These are phyloP conservation scores for Akanthomyces dipterigenus DNA, from an alignment of 2,329 filamentous ascomycete genomes.

Conservation along the genomic window DNA sequence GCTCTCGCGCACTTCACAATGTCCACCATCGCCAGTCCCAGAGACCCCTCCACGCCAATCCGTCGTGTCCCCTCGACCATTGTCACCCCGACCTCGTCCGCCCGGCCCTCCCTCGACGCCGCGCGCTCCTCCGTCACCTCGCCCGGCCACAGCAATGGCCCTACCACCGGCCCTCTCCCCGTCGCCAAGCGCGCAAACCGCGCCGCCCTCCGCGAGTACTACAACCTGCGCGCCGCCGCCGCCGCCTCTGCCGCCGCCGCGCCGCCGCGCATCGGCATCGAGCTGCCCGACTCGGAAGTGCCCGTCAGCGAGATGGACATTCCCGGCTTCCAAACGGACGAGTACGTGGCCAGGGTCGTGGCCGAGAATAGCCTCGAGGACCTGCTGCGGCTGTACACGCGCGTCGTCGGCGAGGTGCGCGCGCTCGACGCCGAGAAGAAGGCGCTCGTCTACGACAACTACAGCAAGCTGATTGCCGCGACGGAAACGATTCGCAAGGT, in stretches of 20 bases:
- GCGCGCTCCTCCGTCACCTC: conserved; percentile 54
- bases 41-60: conserved; percentile 52
- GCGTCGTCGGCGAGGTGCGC: conserved; percentile 71
- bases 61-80: conserved; percentile 48
- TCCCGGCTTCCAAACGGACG: conserved; percentile 63
- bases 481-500: conserved; percentile 89
- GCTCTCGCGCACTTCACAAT: conserved; percentile 30
- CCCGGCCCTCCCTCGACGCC: conserved; percentile 65
- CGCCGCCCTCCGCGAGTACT: conserved; percentile 86
- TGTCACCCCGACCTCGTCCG: conserved; percentile 53
- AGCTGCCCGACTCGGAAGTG: conserved; percentile 45
- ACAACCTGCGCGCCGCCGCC: conserved; percentile 56
- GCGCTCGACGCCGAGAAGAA: conserved; percentile 95
- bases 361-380: conserved; percentile 59
- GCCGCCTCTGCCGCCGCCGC: conserved; percentile 20
- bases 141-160: conserved; percentile 27
- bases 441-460: conserved; percentile 96
- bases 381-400: conserved; percentile 62
- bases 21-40: conserved; percentile 60
- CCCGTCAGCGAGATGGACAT: conserved; percentile 66
- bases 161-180: conserved; percentile 15
- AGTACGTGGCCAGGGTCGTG: conserved; percentile 57
- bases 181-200: conserved; percentile 59
- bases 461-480: conserved; percentile 91
- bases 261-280: conserved; percentile 34